Conservation (phyloP, 345 rosid genomes). For the Gossypium australe region DNA sequence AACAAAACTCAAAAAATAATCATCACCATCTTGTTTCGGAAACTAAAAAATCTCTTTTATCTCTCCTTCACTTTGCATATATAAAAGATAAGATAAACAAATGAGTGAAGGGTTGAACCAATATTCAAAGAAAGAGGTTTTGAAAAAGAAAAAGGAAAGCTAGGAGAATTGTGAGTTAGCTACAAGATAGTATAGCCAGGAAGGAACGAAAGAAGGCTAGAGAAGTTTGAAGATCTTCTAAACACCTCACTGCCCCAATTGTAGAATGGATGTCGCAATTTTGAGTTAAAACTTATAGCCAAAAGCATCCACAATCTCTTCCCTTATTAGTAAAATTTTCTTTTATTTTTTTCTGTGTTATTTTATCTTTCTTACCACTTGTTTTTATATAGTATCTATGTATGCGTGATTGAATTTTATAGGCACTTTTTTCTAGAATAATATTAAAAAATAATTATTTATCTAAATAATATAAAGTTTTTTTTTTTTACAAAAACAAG, state of each 20-base stretch:
- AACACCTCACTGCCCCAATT: conserved; percentile 34
- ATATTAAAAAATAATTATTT: too few relatives aligned
- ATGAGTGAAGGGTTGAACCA: background rate
- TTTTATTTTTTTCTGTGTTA: background rate
- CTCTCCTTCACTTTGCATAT: background rate
- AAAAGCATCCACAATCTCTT: conserved; percentile 38
- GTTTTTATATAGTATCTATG: too few relatives aligned
- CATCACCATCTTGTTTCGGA: conserved; percentile 1
- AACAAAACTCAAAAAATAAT: background rate
- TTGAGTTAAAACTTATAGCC: conserved; percentile 38
- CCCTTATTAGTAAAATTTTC: conserved; percentile 5
- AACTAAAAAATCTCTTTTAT: background rate
- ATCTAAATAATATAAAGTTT: too few relatives aligned
- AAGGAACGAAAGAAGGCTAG: conserved; percentile 3
- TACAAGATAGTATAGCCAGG: conserved; percentile 11
- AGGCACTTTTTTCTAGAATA: too few relatives aligned
- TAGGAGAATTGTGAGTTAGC: conserved; percentile 21
- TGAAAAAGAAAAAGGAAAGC: conserved; percentile 18
- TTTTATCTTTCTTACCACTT: too few relatives aligned
- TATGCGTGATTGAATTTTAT: too few relatives aligned
- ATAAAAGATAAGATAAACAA: background rate
- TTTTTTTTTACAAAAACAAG: too few relatives aligned
- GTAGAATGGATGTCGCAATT: conserved; percentile 44
- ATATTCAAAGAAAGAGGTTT: conserved; percentile 14
- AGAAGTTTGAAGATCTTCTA: conserved; percentile 13